phyloP scores from a whole-genome alignment of 257 asterid species.

The Paulownia fortunei region DNA sequence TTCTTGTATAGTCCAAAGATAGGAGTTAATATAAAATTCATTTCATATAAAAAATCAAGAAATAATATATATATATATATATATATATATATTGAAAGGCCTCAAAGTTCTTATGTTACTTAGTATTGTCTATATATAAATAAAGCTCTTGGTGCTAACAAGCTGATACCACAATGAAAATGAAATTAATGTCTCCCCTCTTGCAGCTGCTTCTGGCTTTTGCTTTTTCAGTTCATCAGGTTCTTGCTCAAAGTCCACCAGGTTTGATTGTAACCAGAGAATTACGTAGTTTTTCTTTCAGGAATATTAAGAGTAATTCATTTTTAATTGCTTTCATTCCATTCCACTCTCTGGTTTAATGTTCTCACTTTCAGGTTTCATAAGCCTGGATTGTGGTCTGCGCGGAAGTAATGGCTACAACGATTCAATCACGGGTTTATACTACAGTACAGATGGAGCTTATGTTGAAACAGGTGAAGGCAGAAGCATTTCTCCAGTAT shows the following conservation, averaged over 20 bases:
- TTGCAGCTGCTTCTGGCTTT: neutral
- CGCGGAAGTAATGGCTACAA: conserved; percentile 10
- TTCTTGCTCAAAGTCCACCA: neutral
- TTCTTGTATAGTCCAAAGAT: too few relatives aligned
- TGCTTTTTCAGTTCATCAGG: neutral
- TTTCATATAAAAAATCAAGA: too few relatives aligned
- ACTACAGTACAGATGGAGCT: conserved; percentile 31
- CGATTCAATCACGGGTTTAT: conserved; percentile 19
- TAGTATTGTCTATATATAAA: neutral
- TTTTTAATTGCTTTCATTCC: too few relatives aligned
- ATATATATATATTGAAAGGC: too few relatives aligned
- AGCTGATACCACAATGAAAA: neutral
- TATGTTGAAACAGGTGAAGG: conserved; percentile 31
- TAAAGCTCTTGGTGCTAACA: neutral
- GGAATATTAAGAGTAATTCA: too few relatives aligned
- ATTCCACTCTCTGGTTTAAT: neutral
- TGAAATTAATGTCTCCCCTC: neutral
- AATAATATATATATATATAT: too few relatives aligned
- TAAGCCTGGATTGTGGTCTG: conserved; percentile 54
- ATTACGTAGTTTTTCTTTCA: too few relatives aligned
- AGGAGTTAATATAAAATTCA: too few relatives aligned
- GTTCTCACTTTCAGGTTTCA: conserved; percentile 34
- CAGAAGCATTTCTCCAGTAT: neutral
- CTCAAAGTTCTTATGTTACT: too few relatives aligned
- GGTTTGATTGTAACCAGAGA: neutral